Evolutionary conservation across 78 protist species (phyloP).

Genomic region (Emiliania huxleyi): DNA sequence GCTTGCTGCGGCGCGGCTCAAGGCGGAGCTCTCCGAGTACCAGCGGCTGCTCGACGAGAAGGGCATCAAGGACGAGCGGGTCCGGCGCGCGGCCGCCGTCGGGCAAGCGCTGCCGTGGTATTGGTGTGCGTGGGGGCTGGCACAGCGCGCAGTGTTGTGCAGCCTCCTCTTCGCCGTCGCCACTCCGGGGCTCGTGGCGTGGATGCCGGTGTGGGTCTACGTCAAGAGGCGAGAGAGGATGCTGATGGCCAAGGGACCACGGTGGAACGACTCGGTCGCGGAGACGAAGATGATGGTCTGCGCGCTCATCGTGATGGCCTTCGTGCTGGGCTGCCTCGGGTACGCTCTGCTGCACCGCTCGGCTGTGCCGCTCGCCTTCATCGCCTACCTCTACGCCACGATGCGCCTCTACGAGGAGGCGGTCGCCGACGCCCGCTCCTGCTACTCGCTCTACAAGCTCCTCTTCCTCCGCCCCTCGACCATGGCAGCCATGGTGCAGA

Average conservation of each 20-base stretch:
- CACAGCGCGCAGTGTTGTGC: neutral
- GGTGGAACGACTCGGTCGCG: neutral
- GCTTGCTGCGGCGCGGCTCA: neutral
- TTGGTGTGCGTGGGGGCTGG: neutral
- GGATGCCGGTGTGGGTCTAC: neutral
- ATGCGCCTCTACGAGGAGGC: constrained; percentile 1
- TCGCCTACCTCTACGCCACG: neutral
- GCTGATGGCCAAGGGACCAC: neutral
- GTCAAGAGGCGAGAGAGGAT: neutral
- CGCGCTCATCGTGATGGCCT: neutral
- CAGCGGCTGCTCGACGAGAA: neutral
- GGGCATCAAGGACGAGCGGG: neutral
- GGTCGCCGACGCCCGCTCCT: neutral
- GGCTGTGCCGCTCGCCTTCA: neutral
- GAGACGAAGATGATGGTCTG: neutral
- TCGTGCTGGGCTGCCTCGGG: neutral
- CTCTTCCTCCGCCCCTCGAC: neutral
- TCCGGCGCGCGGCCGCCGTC: neutral
- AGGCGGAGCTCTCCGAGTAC: neutral
- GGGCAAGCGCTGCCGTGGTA: constrained; percentile 19
- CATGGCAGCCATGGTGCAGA: neutral
- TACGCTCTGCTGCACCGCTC: neutral
- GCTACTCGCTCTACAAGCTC: neutral
- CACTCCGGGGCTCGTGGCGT: neutral
- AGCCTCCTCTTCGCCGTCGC: neutral